Conservation (phyloP, 352 stramenopile genomes). For the Achlya hypogyna region DNA sequence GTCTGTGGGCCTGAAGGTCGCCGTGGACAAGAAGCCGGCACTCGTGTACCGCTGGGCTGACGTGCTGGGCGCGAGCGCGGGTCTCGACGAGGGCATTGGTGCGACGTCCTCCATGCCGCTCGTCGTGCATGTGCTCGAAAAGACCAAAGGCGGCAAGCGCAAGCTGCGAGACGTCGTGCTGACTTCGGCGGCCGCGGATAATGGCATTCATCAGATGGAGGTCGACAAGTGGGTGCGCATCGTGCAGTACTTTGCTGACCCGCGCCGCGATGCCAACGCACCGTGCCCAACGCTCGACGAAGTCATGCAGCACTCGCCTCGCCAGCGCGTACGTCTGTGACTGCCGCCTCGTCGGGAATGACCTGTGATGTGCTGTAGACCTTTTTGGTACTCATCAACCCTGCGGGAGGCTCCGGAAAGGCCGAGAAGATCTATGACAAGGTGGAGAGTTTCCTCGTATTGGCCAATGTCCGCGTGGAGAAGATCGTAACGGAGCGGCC, state of each 20-base stretch:
- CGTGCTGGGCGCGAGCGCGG: slow-evolving; percentile 6
- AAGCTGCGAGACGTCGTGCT: not conserved
- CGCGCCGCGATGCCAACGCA: not conserved
- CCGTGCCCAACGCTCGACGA: not conserved
- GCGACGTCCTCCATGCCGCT: not conserved
- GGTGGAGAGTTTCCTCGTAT: slow-evolving; percentile 2
- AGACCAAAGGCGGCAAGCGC: slow-evolving; percentile 5
- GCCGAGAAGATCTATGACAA: slow-evolving; percentile 9
- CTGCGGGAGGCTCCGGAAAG: not conserved
- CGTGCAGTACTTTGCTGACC: slow-evolving; percentile 16
- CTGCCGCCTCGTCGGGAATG: not conserved
- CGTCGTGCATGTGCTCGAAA: slow-evolving; percentile 7
- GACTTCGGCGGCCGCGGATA: not conserved
- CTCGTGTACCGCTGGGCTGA: slow-evolving; percentile 1
- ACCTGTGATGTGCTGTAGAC: slow-evolving; percentile 4
- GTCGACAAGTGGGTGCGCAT: slow-evolving; percentile 16
- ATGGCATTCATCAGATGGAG: not conserved
- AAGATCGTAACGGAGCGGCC: slow-evolving; percentile 11
- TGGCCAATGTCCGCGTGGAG: slow-evolving; percentile 11
- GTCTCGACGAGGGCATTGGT: not conserved
- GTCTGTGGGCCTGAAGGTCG: not conserved
- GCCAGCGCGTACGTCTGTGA: slow-evolving; percentile 10
- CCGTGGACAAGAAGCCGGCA: not conserved
- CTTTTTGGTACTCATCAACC: slow-evolving; percentile 18
- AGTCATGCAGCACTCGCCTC: not conserved